phyloP scores from a whole-genome alignment of 179 eudicot genomes.

The Amaranthus tricolor region DNA sequence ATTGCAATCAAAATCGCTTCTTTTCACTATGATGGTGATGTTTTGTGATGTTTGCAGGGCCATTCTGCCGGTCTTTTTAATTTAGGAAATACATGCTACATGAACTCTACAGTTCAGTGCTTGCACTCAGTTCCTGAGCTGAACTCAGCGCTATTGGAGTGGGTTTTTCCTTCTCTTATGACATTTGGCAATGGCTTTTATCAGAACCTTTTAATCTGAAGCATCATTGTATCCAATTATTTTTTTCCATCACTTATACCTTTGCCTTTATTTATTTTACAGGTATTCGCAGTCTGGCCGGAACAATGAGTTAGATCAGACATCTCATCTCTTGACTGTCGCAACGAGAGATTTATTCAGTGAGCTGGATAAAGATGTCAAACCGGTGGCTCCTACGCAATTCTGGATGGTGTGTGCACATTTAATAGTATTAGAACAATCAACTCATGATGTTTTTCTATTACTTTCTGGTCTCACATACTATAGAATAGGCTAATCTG shows the following conservation, averaged over 20 bases:
- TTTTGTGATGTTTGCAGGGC: conserved; percentile 46
- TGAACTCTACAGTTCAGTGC: conserved; percentile 94
- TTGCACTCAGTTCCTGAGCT: conserved; percentile 93
- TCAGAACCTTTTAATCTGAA: not conserved
- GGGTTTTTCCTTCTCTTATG: conserved; percentile 21
- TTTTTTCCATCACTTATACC: conserved; percentile 3
- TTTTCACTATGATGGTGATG: too few relatives aligned
- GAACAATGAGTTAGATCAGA: conserved; percentile 74
- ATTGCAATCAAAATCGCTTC: too few relatives aligned
- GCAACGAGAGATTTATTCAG: conserved; percentile 80
- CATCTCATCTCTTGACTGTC: conserved; percentile 83
- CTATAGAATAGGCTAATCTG: not conserved
- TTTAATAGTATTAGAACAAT: not conserved
- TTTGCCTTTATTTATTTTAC: conserved; percentile 14
- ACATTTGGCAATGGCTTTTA: not conserved
- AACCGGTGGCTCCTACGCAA: conserved; percentile 91
- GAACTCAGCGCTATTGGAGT: conserved; percentile 79
- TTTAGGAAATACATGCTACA: conserved; percentile 95
- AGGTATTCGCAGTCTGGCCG: conserved; percentile 83
- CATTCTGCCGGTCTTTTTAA: conserved; percentile 88
- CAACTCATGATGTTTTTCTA: not conserved
- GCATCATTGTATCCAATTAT: not conserved
- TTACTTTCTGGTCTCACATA: conserved; percentile 5
- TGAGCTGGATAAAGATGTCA: conserved; percentile 84
- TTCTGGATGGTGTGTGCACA: conserved; percentile 71